A percentile compares a stretch with the other conserved stretches of the same genome.
These are phyloP conservation scores for Prunus armeniaca DNA, from an alignment of 306 rosid genomes.

Conservation along the genomic window DNA sequence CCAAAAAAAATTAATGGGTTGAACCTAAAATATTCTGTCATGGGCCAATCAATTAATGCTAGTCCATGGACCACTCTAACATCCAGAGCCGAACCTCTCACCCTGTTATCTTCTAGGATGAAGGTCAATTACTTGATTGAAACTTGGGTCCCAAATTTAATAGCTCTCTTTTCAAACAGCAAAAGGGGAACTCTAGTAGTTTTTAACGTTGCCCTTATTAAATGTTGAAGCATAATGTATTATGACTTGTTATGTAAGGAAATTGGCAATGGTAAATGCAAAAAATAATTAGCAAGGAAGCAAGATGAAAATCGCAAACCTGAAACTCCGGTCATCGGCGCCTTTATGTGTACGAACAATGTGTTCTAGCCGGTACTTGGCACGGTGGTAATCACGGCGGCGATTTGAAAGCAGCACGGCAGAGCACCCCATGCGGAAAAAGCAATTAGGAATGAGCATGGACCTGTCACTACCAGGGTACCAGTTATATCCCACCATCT, in stretches of 20 bases:
- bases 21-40: neutral
- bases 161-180: neutral
- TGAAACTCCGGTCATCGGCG: slow-evolving; percentile 92
- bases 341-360: slow-evolving; percentile 94
- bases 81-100: neutral
- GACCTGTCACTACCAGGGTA: slow-evolving; percentile 81
- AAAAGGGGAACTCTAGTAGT: neutral
- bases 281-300: neutral
- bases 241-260: no score
- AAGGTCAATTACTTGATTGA: neutral
- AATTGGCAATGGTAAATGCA: no score
- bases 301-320: slow-evolving; percentile 30
- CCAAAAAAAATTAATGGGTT: neutral
- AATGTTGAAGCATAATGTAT: no score
- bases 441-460: slow-evolving; percentile 86
- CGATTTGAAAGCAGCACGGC: slow-evolving; percentile 87
- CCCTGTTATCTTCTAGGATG: neutral
- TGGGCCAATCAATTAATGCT: neutral
- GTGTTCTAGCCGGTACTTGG: slow-evolving; percentile 88
- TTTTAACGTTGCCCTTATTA: no score
- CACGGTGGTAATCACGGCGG: slow-evolving; percentile 67
- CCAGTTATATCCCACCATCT: slow-evolving; percentile 88
- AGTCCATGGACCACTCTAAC: neutral
- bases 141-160: neutral
- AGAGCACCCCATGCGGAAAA: slow-evolving; percentile 96